Percentiles rank a stretch among this genome's conserved stretches.
These are phyloP conservation scores for Thalassiosira mediterranea DNA, from an alignment of 352 stramenopile genomes.

Conservation along the genomic window DNA sequence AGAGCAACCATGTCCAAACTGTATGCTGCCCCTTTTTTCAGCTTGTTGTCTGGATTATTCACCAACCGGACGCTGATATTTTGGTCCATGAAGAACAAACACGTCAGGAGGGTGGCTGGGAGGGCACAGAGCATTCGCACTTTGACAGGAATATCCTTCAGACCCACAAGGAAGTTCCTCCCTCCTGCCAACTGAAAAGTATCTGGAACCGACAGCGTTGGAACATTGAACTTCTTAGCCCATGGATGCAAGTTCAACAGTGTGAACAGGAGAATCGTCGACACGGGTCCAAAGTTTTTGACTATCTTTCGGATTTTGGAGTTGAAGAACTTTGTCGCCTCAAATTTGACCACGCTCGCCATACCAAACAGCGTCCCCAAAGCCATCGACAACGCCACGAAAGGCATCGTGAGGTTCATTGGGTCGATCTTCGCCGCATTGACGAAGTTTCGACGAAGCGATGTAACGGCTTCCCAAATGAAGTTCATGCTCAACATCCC, in stretches of 20 bases:
- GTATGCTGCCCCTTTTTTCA: constrained; percentile 87
- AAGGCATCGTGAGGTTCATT: constrained; percentile 81
- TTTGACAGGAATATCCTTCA: constrained; percentile 72
- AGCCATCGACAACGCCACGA: constrained; percentile 75
- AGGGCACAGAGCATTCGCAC: constrained; percentile 79
- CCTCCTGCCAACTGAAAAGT: constrained; percentile 81
- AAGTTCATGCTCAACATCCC: constrained; percentile 87
- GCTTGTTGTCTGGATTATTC: constrained; percentile 86
- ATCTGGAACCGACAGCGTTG: constrained; percentile 78
- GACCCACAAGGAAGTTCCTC: constrained; percentile 72
- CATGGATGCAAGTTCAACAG: constrained; percentile 72
- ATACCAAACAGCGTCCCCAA: constrained; percentile 73
- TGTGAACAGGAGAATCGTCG: constrained; percentile 84
- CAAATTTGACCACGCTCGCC: constrained; percentile 70
- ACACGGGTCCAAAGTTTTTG: constrained; percentile 86
- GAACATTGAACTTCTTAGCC: constrained; percentile 77
- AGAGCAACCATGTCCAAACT: constrained; percentile 87
- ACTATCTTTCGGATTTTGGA: constrained; percentile 75
- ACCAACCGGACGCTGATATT: constrained; percentile 88
- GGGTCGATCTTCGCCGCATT: constrained; percentile 69
- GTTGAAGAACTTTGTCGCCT: constrained; percentile 83
- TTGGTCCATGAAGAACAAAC: constrained; percentile 89
- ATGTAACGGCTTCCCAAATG: constrained; percentile 84
- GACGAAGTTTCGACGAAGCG: constrained; percentile 82
- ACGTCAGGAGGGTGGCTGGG: constrained; percentile 83